These are phyloP conservation scores for Beauveria scarabaeidicola DNA, from an alignment of 2,329 filamentous ascomycete genomes.

Conservation along the genomic window DNA sequence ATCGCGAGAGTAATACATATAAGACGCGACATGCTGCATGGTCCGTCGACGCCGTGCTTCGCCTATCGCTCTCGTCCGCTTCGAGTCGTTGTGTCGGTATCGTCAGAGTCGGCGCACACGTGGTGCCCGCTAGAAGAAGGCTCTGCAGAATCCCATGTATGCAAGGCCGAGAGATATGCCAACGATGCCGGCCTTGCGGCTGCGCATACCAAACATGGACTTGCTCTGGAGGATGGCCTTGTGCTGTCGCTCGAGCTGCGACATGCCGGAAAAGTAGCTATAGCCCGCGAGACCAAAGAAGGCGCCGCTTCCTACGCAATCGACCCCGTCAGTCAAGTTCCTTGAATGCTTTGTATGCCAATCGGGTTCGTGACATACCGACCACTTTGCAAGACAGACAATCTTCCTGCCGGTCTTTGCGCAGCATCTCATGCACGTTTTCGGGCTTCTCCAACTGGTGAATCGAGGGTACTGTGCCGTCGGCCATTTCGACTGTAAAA, in stretches of 20 bases:
- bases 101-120: not conserved
- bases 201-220: constrained; percentile 64
- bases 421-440: constrained; percentile 49
- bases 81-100: not conserved
- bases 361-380: constrained; percentile 38
- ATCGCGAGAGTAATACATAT: too few species aligned
- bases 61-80: not conserved
- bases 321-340: not conserved
- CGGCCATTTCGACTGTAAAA: constrained; percentile 3
- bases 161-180: constrained; percentile 59
- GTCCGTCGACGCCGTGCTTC: not conserved
- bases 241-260: constrained; percentile 59
- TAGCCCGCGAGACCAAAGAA: constrained; percentile 70
- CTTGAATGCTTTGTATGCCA: not conserved
- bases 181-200: constrained; percentile 58
- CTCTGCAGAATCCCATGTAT: constrained; percentile 62
- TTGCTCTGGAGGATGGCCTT: constrained; percentile 59
- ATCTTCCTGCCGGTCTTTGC: constrained; percentile 51
- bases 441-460: constrained; percentile 51
- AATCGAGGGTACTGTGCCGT: constrained; percentile 40
- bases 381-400: constrained; percentile 64
- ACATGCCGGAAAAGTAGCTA: constrained; percentile 67
- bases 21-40: not conserved
- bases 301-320: constrained; percentile 55
- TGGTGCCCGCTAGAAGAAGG: constrained; percentile 40